These are phyloP conservation scores for Xylaria intraflava DNA, from an alignment of 495 filamentous ascomycete species.

Conservation along the genomic window DNA sequence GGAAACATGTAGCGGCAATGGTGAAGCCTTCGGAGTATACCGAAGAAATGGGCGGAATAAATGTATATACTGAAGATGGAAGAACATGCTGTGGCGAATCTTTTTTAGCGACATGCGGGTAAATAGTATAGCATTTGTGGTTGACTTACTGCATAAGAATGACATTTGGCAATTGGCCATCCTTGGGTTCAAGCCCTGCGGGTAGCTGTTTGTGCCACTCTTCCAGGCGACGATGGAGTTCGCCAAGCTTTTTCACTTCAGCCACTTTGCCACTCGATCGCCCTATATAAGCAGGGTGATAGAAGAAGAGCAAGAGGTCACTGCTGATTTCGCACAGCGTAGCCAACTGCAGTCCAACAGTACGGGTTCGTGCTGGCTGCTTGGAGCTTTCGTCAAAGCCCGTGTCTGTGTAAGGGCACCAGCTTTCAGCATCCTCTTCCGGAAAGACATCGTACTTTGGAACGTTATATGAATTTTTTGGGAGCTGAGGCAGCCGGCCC, in stretches of 20 bases:
- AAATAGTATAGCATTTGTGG: not conserved
- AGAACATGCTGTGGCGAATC: conserved; percentile 72
- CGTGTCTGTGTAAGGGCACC: conserved; percentile 84
- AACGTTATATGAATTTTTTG: conserved; percentile 66
- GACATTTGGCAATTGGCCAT: conserved; percentile 80
- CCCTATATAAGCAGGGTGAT: conserved; percentile 64
- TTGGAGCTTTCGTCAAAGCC: conserved; percentile 61
- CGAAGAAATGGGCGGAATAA: conserved; percentile 95
- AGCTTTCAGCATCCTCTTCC: conserved; percentile 72
- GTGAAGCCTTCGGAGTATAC: conserved; percentile 72
- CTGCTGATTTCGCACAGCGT: conserved; percentile 87
- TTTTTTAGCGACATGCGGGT: not conserved
- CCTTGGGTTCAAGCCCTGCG: conserved; percentile 79
- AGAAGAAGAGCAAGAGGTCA: conserved; percentile 84
- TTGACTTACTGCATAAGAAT: conserved; percentile 87
- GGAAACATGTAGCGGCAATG: conserved; percentile 80
- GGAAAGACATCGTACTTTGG: conserved; percentile 91
- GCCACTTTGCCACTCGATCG: conserved; percentile 52
- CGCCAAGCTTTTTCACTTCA: conserved; percentile 90
- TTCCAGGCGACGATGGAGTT: conserved; percentile 84
- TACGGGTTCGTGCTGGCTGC: conserved; percentile 77
- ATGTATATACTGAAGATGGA: conserved; percentile 92
- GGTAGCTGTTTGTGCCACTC: conserved; percentile 85
- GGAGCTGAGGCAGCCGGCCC: conserved; percentile 83
- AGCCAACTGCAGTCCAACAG: conserved; percentile 75